A percentile compares a stretch with the other conserved stretches of the same genome.
These are phyloP conservation scores for Jacaranda mimosifolia DNA, from an alignment of 257 asterid species.

Conservation along the genomic window DNA sequence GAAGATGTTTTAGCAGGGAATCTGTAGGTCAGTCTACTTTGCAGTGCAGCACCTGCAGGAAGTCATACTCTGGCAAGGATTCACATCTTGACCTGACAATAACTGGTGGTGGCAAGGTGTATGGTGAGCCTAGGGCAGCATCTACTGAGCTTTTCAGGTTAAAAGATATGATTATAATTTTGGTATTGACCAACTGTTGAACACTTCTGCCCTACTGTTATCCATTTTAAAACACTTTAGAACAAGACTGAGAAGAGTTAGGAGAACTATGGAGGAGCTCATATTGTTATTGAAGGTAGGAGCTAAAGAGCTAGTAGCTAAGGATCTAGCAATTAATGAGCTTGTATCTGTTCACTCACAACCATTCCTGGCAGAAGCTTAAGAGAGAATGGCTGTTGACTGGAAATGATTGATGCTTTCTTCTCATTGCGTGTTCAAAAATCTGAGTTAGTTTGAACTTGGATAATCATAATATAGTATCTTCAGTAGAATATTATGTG, in stretches of 20 bases:
- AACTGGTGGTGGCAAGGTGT: conserved; percentile 62
- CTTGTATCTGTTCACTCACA: too few species aligned
- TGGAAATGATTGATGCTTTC: too few species aligned
- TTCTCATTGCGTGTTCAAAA: neutral
- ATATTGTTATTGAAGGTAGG: neutral
- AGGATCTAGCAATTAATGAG: too few species aligned
- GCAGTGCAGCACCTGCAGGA: conserved; percentile 70
- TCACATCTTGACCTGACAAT: conserved; percentile 76
- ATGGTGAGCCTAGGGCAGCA: conserved; percentile 72
- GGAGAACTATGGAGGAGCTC: conserved; percentile 2
- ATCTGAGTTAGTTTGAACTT: neutral
- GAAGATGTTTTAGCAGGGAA: conserved; percentile 55
- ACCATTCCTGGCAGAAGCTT: too few species aligned
- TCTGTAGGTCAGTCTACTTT: conserved; percentile 51
- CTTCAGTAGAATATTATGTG: neutral
- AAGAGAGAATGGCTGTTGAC: too few species aligned
- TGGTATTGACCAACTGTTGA: neutral
- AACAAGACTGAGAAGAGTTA: neutral
- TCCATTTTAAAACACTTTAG: neutral
- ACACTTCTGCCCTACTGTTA: conserved; percentile 1
- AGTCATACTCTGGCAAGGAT: conserved; percentile 63
- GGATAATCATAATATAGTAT: neutral
- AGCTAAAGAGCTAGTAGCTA: too few species aligned
- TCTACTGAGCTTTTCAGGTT: conserved; percentile 88
- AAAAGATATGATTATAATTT: neutral